Base-by-base conservation (phyloP, 164 flowering plant genomes). In the Sextonia rubra region DNA sequence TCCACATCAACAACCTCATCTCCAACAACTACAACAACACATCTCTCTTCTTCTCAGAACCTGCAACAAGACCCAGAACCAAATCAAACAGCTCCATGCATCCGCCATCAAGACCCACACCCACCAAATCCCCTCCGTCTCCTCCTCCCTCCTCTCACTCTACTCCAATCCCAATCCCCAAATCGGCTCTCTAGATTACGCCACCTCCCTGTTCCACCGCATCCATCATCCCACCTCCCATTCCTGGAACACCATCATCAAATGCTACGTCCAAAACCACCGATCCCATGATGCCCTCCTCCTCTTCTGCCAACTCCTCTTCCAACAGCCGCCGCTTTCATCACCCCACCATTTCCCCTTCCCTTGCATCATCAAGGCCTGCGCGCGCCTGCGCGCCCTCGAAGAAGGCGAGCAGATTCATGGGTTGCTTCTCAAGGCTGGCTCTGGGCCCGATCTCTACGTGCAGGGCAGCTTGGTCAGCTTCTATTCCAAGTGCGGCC, bases 401-500 rank as follows among this genome's bases (percentile, higher is more conserved):
- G 70, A 73, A 65, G 83, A 82, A 68, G 86, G 86, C 26, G 80
- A 75, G 62, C 83, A 78, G 74, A 63, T 85, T 68, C 88, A 85
- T 80, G 86, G 85, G 60, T 66, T 78, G 75, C 58, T 56, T 49
- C 26, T 82, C 70, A 83, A 83, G 67, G 69, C 67, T 44, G 85
- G 88, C 74, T 80, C 75, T 48, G 75, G 74, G 0, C 72, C 60
- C 2, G 82, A 83, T 71, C 37, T 69, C 48, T 82, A 75, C 75
- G 83, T 82, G 62, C 74, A 64, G 76, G 75, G 84, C 12, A 80
- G 83, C 72, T 76, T 85, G 68, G 79, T 83, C 15, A 66, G 64
- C 32, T 55, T 73, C 27, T 73, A 73, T 17, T 73, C 75, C 12
- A 73, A 73, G 66, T 66, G 70, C 18, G 75, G 75, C 12, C 55